Percentiles rank a stretch among this genome's conserved stretches.
These are phyloP conservation scores for Ophidiomyces ophidiicola DNA, from an alignment of 2,329 filamentous ascomycete species.

Conservation along the genomic window DNA sequence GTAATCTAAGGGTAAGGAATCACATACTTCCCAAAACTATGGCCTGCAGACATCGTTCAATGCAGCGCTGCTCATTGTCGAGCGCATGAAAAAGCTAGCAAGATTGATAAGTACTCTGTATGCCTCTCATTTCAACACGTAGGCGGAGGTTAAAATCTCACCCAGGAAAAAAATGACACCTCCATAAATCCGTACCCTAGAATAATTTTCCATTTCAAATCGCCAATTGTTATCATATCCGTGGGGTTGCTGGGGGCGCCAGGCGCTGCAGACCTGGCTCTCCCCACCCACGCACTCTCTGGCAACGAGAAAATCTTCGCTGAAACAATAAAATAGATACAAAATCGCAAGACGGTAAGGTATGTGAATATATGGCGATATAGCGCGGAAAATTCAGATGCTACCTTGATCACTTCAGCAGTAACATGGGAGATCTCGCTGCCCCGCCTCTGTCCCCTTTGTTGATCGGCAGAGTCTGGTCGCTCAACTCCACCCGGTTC, in stretches of 20 bases:
- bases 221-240: conserved; percentile 37
- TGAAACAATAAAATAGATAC: conserved; percentile 27
- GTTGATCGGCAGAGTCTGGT: background rate
- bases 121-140: no score
- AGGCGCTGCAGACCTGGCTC: conserved; percentile 1
- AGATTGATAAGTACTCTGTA: no score
- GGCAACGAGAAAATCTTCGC: conserved; percentile 29
- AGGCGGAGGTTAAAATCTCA: conserved; percentile 23
- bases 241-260: background rate
- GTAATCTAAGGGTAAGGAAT: no score
- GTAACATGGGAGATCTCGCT: background rate
- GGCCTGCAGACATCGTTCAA: background rate
- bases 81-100: conserved; percentile 9
- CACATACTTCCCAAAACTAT: background rate
- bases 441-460: background rate
- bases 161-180: conserved; percentile 78
- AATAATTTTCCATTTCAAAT: conserved; percentile 69
- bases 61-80: conserved; percentile 4
- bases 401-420: conserved; percentile 11
- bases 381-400: conserved; percentile 19
- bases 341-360: conserved; percentile 26
- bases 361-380: conserved; percentile 31
- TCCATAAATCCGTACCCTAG: conserved; percentile 80
- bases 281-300: conserved; percentile 19
- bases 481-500: background rate